A percentile compares a stretch with the other conserved stretches of the same genome.
Evolutionary conservation across 148 eudicot species (phyloP).

Genomic region (Heliosperma pusillum): DNA sequence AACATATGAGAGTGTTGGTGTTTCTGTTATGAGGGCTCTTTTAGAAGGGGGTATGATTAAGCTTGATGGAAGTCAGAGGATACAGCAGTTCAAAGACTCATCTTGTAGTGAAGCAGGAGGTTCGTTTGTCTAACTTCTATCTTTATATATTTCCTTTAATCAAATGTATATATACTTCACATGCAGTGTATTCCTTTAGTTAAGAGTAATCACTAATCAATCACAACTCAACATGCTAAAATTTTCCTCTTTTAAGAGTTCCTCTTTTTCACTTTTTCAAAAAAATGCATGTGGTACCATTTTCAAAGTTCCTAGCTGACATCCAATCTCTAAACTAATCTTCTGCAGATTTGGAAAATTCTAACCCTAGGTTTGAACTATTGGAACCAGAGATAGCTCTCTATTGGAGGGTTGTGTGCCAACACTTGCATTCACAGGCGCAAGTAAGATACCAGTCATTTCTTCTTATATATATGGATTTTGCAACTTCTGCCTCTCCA

Average conservation of each 20-base stretch:
- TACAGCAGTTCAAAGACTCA: conserved; percentile 41
- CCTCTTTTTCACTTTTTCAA: not conserved
- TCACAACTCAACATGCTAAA: not conserved
- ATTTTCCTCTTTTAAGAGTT: conserved; percentile 2
- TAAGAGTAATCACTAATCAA: not conserved
- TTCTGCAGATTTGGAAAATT: conserved; percentile 27
- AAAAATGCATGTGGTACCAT: not conserved
- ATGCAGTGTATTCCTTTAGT: not conserved
- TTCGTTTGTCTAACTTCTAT: conserved; percentile 24
- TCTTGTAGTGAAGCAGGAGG: conserved; percentile 49
- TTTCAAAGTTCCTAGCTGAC: not conserved
- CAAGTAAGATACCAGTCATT: conserved; percentile 45
- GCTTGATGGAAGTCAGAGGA: conserved; percentile 51
- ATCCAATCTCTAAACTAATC: not conserved
- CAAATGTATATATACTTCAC: not conserved
- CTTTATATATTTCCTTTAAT: not conserved
- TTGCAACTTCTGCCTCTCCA: not conserved
- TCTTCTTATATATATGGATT: not conserved
- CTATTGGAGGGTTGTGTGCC: conserved; percentile 81
- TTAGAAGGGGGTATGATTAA: conserved; percentile 59
- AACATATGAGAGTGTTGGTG: conserved; percentile 87
- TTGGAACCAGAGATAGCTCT: conserved; percentile 89
- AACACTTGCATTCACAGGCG: conserved; percentile 68
- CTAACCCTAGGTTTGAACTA: conserved; percentile 35
- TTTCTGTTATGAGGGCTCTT: conserved; percentile 69